Percentiles rank a stretch among this genome's conserved stretches.
phyloP scores from a whole-genome alignment of 1,284 basidiomycete genomes.

The Heliocybe sulcata region DNA sequence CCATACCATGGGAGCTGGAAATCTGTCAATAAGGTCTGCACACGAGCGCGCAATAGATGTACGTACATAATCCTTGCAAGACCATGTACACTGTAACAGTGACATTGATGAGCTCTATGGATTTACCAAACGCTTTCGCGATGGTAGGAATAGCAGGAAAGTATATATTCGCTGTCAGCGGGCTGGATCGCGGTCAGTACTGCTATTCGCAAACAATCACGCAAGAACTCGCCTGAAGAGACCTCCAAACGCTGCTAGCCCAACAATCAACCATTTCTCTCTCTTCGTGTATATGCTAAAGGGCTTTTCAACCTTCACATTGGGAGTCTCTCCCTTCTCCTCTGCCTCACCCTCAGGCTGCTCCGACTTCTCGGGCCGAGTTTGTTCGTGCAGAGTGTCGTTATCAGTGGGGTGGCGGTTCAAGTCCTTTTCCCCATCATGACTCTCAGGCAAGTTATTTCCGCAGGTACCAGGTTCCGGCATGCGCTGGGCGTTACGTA shows the following conservation, averaged over 20 bases:
- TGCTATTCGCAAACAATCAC: not conserved
- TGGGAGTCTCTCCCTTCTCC: not conserved
- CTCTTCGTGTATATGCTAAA: conserved; percentile 46
- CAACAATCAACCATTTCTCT: conserved; percentile 67
- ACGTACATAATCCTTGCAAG: conserved; percentile 63
- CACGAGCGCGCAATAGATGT: not conserved
- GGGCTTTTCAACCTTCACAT: conserved; percentile 15
- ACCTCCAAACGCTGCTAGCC: conserved; percentile 46
- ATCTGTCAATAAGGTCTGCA: not conserved
- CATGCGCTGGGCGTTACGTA: not conserved
- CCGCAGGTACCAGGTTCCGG: not conserved
- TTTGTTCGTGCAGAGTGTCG: not conserved
- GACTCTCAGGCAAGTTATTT: not conserved
- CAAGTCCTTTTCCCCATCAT: not conserved
- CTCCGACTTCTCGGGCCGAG: not conserved
- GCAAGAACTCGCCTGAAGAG: conserved; percentile 45
- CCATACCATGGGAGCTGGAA: conserved; percentile 35
- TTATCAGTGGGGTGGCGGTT: not conserved
- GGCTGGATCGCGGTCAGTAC: conserved; percentile 30
- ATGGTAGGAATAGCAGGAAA: conserved; percentile 72
- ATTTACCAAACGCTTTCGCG: conserved; percentile 51
- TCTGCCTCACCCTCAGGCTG: not conserved
- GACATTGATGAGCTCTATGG: conserved; percentile 64
- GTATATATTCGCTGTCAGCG: conserved; percentile 71
- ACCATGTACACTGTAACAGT: conserved; percentile 78